A percentile compares a stretch with the other conserved stretches of the same genome.
Conservation (phyloP, 495 filamentous ascomycete genomes). For the Geoglossum glabrum region DNA sequence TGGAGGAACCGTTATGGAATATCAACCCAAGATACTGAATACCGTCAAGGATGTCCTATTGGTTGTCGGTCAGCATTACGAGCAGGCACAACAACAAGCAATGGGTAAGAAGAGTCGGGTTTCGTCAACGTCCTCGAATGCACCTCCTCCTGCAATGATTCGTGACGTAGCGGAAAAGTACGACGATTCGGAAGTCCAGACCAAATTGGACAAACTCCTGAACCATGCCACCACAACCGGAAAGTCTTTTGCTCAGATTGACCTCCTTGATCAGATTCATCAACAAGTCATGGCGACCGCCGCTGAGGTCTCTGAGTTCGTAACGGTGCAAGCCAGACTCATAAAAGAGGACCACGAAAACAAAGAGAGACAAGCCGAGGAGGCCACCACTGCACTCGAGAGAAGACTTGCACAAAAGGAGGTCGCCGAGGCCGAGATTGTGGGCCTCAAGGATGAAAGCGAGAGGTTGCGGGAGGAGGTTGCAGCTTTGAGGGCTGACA, state of each 20-base stretch:
- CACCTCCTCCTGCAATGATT: constrained; percentile 4
- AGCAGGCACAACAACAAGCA: constrained; percentile 37
- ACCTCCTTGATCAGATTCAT: constrained; percentile 75
- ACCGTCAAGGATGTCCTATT: constrained; percentile 65
- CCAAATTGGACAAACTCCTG: constrained; percentile 73
- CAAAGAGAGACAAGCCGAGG: constrained; percentile 58
- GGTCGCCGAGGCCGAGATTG: constrained; percentile 51
- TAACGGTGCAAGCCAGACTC: constrained; percentile 55
- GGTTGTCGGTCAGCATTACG: constrained; percentile 63
- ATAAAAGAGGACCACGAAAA: constrained; percentile 62
- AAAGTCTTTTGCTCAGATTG: constrained; percentile 34
- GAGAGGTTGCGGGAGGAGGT: constrained; percentile 38
- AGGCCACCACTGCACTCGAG: constrained; percentile 63
- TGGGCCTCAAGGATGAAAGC: constrained; percentile 42
- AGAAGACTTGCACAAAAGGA: constrained; percentile 58
- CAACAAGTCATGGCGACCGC: constrained; percentile 75
- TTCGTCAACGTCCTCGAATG: constrained; percentile 3
- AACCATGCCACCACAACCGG: constrained; percentile 26
- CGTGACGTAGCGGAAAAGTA: constrained; percentile 26
- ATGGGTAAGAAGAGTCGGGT: constrained; percentile 33
- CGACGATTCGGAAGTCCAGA: constrained; percentile 51
- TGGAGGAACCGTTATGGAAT: constrained; percentile 54
- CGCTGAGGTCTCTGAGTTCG: constrained; percentile 66
- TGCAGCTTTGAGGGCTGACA: constrained; percentile 20
- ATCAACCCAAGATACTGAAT: constrained; percentile 67